Evolutionary conservation across 2,329 filamentous ascomycete species (phyloP).

Genomic region (Pezicula radicicola): DNA sequence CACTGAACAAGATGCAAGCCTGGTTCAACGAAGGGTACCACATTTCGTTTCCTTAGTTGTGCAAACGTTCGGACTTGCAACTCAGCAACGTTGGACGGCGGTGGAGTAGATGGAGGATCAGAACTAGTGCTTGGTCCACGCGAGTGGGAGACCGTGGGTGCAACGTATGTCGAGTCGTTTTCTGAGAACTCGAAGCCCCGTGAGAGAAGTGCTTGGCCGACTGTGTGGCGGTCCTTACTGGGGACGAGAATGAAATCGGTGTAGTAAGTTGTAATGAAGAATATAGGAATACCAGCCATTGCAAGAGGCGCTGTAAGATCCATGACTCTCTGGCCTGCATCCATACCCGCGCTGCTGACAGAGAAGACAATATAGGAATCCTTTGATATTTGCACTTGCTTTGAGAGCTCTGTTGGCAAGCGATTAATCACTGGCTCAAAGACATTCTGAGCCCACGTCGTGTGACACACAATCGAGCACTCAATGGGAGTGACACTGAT

Average conservation of each 20-base stretch:
- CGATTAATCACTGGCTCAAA: conserved; percentile 69
- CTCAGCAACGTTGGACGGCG: conserved; percentile 74
- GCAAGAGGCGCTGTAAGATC: conserved; percentile 89
- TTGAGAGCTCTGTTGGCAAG: conserved; percentile 52
- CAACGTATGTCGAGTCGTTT: conserved; percentile 65
- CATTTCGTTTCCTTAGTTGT: conserved; percentile 73
- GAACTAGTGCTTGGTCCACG: conserved; percentile 38
- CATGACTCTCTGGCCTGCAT: conserved; percentile 86
- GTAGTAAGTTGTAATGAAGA: conserved; percentile 98
- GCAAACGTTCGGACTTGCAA: conserved; percentile 81
- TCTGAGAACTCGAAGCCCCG: conserved; percentile 84
- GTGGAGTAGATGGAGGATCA: conserved; percentile 64
- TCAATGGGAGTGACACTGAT: conserved; percentile 90
- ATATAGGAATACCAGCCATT: conserved; percentile 89
- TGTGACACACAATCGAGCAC: conserved; percentile 87
- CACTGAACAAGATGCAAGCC: conserved; percentile 76
- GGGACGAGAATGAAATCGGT: conserved; percentile 96
- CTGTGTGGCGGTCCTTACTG: conserved; percentile 66
- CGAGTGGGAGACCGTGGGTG: conserved; percentile 33
- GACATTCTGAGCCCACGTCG: conserved; percentile 67
- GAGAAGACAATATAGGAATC: conserved; percentile 88
- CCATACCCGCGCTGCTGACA: conserved; percentile 84
- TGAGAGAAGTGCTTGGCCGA: conserved; percentile 72
- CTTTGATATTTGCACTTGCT: conserved; percentile 68
- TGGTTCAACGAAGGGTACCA: conserved; percentile 68